These are phyloP conservation scores for Plantago coronopus DNA, from an alignment of 305 asterid species.

Conservation along the genomic window DNA sequence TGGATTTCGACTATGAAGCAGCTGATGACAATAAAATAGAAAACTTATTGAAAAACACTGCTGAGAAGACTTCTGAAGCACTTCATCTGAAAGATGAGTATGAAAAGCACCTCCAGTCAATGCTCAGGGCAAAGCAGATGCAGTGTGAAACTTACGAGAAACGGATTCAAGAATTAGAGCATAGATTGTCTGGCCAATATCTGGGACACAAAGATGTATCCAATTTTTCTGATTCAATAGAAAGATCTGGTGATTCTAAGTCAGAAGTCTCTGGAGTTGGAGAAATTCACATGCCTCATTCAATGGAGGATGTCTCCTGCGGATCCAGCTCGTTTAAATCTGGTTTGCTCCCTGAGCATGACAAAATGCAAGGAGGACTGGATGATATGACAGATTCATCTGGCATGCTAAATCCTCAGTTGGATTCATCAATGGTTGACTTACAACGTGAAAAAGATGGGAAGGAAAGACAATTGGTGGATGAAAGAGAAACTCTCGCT, in stretches of 20 bases:
- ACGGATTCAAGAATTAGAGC: constrained; percentile 89
- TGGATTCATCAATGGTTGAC: constrained; percentile 92
- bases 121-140: constrained; percentile 66
- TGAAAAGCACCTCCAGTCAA: constrained; percentile 62
- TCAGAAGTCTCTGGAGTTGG: constrained; percentile 56
- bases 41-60: constrained; percentile 57
- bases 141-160: constrained; percentile 87
- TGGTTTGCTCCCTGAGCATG: constrained; percentile 43
- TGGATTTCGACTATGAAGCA: constrained; percentile 60
- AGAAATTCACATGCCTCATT: constrained; percentile 39
- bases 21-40: constrained; percentile 62
- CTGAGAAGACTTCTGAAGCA: constrained; percentile 81
- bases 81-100: constrained; percentile 72
- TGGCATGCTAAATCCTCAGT: constrained; percentile 44
- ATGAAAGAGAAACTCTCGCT: constrained; percentile 44
- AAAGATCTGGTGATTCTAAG: constrained; percentile 49
- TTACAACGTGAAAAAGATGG: constrained; percentile 59
- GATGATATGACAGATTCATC: constrained; percentile 87
- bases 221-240: constrained; percentile 36
- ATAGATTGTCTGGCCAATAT: constrained; percentile 70
- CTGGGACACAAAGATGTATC: constrained; percentile 35
- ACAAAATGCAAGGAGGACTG: constrained; percentile 57
- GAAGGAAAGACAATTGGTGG: constrained; percentile 39
- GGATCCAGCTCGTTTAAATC: constrained; percentile 49
- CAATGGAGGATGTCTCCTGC: constrained; percentile 62